Evolutionary conservation across 306 rosid genomes (phyloP).

Genomic region (Vicia faba): DNA sequence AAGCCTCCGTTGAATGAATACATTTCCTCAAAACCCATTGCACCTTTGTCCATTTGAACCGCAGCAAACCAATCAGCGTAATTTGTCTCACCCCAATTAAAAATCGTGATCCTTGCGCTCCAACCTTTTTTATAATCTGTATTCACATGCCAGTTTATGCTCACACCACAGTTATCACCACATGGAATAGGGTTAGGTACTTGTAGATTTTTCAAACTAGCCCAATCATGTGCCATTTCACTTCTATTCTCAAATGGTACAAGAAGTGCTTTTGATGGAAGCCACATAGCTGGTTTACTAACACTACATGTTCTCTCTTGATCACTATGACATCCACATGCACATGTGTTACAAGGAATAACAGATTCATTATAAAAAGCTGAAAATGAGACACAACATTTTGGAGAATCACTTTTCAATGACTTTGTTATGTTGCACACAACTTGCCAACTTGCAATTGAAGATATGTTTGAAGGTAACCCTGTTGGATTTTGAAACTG

Average conservation of each 20-base stretch:
- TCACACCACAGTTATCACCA: slow-evolving; percentile 88
- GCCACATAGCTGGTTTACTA: slow-evolving; percentile 69
- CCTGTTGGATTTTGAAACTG: slow-evolving; percentile 61
- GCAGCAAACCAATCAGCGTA: slow-evolving; percentile 90
- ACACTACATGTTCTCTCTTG: slow-evolving; percentile 62
- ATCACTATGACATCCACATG: slow-evolving; percentile 75
- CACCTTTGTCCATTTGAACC: slow-evolving; percentile 73
- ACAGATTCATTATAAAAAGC: slow-evolving; percentile 82
- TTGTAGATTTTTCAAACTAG: slow-evolving; percentile 49
- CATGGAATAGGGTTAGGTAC: slow-evolving; percentile 73
- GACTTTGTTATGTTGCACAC: slow-evolving; percentile 73
- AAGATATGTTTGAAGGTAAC: slow-evolving; percentile 56
- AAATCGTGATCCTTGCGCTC: slow-evolving; percentile 83
- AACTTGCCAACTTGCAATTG: slow-evolving; percentile 89
- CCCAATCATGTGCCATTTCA: slow-evolving; percentile 65
- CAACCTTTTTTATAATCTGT: slow-evolving; percentile 80
- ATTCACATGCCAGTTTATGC: slow-evolving; percentile 78
- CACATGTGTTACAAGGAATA: slow-evolving; percentile 87
- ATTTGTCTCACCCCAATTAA: slow-evolving; percentile 80
- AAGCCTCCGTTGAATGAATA: slow-evolving; percentile 79
- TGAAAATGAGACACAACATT: slow-evolving; percentile 96
- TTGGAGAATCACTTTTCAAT: slow-evolving; percentile 44
- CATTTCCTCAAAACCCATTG: slow-evolving; percentile 73
- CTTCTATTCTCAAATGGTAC: slow-evolving; percentile 81
- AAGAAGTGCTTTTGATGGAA: slow-evolving; percentile 75